Conservation (phyloP, 257 asterid species). For the Fraxinus americana region DNA sequence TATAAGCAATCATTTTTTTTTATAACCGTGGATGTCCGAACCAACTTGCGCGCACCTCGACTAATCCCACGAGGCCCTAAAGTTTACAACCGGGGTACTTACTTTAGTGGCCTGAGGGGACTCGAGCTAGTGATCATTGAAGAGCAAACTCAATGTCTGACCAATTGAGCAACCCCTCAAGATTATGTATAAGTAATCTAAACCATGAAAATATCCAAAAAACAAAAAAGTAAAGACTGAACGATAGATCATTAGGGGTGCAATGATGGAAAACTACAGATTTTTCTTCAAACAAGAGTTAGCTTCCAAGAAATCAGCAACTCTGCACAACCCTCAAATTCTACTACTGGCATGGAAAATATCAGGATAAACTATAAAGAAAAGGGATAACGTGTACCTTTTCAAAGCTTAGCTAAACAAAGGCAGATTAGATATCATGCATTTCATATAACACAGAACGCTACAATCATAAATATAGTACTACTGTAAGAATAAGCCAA, state of each 20-base stretch:
- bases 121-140: too few species aligned
- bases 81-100: too few species aligned
- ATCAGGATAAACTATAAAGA: background rate
- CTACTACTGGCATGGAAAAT: background rate
- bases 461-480: background rate
- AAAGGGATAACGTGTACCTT: background rate
- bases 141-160: too few species aligned
- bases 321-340: background rate
- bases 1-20: background rate
- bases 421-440: background rate
- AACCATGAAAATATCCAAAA: background rate
- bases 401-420: background rate
- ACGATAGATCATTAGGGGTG: background rate
- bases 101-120: too few species aligned
- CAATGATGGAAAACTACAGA: background rate
- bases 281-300: background rate
- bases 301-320: background rate
- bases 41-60: too few species aligned
- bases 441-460: background rate
- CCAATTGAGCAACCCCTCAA: too few species aligned
- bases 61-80: too few species aligned
- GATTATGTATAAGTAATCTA: background rate
- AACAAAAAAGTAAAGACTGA: background rate
- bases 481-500: background rate
- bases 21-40: too few species aligned